Percentiles rank a stretch among this genome's conserved stretches.
These are phyloP conservation scores for Cordyceps javanica DNA, from an alignment of 2,329 filamentous ascomycete genomes.

Conservation along the genomic window DNA sequence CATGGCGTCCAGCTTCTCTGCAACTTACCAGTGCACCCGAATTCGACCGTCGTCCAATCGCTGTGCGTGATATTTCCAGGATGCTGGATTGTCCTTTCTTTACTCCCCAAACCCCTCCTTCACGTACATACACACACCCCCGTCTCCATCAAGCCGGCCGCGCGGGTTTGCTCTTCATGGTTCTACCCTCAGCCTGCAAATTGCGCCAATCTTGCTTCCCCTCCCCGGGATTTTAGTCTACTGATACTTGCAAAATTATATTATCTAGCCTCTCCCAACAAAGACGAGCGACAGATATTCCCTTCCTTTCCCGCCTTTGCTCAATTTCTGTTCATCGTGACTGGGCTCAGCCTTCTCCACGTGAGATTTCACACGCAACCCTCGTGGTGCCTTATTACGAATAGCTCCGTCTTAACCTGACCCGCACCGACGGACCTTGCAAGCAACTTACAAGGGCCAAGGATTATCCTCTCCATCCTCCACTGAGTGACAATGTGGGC, in stretches of 20 bases:
- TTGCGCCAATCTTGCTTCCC: constrained; percentile 11
- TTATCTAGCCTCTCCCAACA: background rate
- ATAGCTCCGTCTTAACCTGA: constrained; percentile 10
- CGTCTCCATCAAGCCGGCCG: constrained; percentile 1
- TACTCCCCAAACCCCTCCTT: background rate
- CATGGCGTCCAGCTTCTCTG: background rate
- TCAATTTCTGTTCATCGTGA: too few relatives aligned
- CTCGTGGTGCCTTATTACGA: background rate
- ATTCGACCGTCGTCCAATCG: constrained; percentile 2
- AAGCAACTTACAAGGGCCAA: constrained; percentile 4
- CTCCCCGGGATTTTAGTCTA: constrained; percentile 7
- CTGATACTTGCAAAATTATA: constrained; percentile 9
- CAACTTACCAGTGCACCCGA: background rate
- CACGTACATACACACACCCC: background rate
- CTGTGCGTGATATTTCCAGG: background rate
- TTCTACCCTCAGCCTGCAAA: constrained; percentile 11
- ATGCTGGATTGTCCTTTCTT: background rate
- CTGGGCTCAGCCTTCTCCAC: too few relatives aligned
- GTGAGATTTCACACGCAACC: background rate
- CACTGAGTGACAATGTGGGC: constrained; percentile 14
- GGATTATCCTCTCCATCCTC: constrained; percentile 9
- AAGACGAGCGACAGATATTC: constrained; percentile 6
- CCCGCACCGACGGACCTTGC: constrained; percentile 9
- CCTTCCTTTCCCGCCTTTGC: background rate
- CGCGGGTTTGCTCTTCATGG: constrained; percentile 8